Evolutionary conservation across 352 stramenopile genomes (phyloP).

Genomic region (Phytophthora citrophthora): DNA sequence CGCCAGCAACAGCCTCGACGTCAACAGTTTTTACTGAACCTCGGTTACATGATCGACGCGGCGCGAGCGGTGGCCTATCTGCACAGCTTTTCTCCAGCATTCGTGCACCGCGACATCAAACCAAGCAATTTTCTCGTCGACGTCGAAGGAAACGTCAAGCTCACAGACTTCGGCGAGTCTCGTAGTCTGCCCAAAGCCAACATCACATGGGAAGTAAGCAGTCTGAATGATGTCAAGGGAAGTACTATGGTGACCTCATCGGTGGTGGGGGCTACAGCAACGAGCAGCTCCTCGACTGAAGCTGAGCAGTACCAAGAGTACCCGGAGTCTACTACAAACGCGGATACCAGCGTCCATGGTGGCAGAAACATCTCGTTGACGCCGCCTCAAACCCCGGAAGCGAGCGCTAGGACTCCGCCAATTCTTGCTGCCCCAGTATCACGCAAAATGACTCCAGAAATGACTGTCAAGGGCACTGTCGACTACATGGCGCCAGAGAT

Average conservation of each 20-base stretch:
- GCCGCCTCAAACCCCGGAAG: conserved; percentile 12
- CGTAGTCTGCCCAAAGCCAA: conserved; percentile 47
- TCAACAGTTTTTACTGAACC: conserved; percentile 58
- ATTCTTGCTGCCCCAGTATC: conserved; percentile 21
- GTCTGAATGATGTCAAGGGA: conserved; percentile 32
- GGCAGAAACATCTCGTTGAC: conserved; percentile 14
- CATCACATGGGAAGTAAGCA: conserved; percentile 45
- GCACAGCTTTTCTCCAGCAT: conserved; percentile 62
- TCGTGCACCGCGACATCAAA: conserved; percentile 69
- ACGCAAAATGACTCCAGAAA: conserved; percentile 46
- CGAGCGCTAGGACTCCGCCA: conserved; percentile 6
- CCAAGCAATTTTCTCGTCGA: conserved; percentile 61
- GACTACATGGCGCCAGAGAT: conserved; percentile 84
- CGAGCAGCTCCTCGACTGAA: conserved; percentile 27
- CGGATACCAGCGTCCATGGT: conserved; percentile 2
- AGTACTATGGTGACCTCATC: conserved; percentile 10
- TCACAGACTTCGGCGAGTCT: conserved; percentile 64
- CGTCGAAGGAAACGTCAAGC: conserved; percentile 47
- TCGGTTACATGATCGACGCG: conserved; percentile 70
- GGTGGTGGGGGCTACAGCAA: conserved; percentile 17
- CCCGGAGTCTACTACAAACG: conserved; percentile 25
- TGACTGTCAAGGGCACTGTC: conserved; percentile 72
- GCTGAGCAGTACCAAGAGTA: conserved; percentile 41
- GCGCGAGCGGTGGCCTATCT: conserved; percentile 61
- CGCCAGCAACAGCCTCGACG: conserved; percentile 31